phyloP scores from a whole-genome alignment of 495 filamentous ascomycete species.

The Xylaria cubensis region DNA sequence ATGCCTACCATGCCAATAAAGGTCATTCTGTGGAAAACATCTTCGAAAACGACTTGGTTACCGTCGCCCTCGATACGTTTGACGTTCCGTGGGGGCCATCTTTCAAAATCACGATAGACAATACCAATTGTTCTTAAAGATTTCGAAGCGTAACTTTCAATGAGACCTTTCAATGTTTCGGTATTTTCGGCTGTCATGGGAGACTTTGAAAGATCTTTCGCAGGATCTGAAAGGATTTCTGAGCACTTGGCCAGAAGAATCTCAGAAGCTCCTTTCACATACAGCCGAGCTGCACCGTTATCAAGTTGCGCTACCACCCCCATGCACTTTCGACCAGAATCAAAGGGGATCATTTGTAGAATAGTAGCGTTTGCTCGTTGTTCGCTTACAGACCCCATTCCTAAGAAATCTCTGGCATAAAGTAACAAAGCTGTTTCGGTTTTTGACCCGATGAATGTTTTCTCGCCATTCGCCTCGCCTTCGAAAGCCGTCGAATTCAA shows the following conservation, averaged over 20 bases:
- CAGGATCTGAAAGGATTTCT: conserved; percentile 74
- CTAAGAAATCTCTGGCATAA: conserved; percentile 78
- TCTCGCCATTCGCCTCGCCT: conserved; percentile 73
- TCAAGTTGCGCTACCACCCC: conserved; percentile 73
- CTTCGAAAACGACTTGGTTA: conserved; percentile 76
- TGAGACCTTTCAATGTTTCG: conserved; percentile 67
- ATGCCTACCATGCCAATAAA: conserved; percentile 84
- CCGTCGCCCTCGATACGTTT: conserved; percentile 70
- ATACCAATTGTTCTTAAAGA: conserved; percentile 89
- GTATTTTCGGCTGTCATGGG: conserved; percentile 65
- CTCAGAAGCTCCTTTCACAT: conserved; percentile 90
- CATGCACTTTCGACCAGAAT: conserved; percentile 90
- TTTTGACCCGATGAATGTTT: conserved; percentile 84
- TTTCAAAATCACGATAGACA: conserved; percentile 85
- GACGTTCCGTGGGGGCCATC: conserved; percentile 80
- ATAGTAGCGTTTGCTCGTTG: conserved; percentile 72
- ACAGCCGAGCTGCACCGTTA: conserved; percentile 70
- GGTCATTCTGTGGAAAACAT: conserved; percentile 74
- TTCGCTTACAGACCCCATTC: conserved; percentile 72
- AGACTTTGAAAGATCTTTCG: conserved; percentile 58
- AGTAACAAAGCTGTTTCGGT: conserved; percentile 84
- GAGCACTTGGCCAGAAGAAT: conserved; percentile 78
- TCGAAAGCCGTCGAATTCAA: conserved; percentile 92
- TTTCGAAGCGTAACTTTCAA: conserved; percentile 77
- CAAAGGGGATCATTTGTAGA: conserved; percentile 82